Conservation (phyloP, 2,329 filamentous ascomycete genomes). For the Aspergillus candidus region DNA sequence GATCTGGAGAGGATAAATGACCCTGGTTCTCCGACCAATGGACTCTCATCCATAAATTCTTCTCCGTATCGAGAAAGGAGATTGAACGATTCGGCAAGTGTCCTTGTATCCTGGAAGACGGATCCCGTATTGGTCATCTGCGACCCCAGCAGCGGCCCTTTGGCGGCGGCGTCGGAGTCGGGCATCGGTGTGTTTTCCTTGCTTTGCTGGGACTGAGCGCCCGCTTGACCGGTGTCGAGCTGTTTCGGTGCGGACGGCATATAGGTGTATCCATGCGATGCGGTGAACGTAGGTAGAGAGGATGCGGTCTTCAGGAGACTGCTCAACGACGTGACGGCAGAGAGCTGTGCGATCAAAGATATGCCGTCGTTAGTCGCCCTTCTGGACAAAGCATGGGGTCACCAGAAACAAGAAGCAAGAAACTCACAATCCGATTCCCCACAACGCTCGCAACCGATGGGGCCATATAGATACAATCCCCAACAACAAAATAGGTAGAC, state of each 20-base stretch:
- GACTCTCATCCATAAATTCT: constrained; percentile 60
- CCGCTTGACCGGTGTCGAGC: constrained; percentile 27
- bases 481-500: constrained; percentile 57
- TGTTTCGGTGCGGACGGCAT: constrained; percentile 44
- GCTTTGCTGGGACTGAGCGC: constrained; percentile 38
- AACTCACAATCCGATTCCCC: constrained; percentile 48
- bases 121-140: constrained; percentile 17
- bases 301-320: constrained; percentile 51
- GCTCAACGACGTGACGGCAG: constrained; percentile 50
- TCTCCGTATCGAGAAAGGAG: constrained; percentile 51
- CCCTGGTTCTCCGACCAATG: constrained; percentile 57
- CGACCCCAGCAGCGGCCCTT: constrained; percentile 20
- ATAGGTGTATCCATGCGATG: constrained; percentile 56
- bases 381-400: neutral
- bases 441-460: constrained; percentile 56
- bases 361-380: neutral
- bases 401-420: neutral
- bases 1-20: constrained; percentile 51
- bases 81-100: constrained; percentile 44
- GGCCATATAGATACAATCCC: constrained; percentile 56
- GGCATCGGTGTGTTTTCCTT: constrained; percentile 46
- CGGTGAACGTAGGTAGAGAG: constrained; percentile 51
- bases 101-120: constrained; percentile 33
- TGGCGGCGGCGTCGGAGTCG: constrained; percentile 26
- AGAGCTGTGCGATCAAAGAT: constrained; percentile 38